Percentiles rank a stretch among this genome's conserved stretches.
Evolutionary conservation across 768 basidiomycete genomes (phyloP).

Genomic region (Amanita rimosa): DNA sequence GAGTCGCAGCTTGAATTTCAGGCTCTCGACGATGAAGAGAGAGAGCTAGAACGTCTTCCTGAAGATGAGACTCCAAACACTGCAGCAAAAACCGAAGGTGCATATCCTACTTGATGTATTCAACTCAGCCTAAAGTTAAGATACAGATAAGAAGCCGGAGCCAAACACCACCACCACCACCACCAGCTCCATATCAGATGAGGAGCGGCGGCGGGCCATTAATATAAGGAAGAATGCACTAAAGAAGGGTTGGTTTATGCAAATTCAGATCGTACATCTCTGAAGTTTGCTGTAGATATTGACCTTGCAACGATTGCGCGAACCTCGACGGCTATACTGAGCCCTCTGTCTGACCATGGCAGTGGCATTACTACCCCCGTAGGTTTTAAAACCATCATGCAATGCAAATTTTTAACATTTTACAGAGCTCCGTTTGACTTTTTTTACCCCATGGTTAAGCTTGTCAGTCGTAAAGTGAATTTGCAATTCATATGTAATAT

Average conservation of each 20-base stretch:
- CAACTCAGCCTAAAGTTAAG: background rate
- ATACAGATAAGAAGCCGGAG: slow-evolving; percentile 14
- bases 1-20: slow-evolving; percentile 51
- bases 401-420: background rate
- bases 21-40: slow-evolving; percentile 42
- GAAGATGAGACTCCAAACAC: slow-evolving; percentile 14
- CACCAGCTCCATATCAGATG: slow-evolving; percentile 38
- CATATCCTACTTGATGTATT: background rate
- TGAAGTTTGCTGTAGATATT: slow-evolving; percentile 16
- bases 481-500: background rate
- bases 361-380: background rate
- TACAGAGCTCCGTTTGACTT: background rate
- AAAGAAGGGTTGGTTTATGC: slow-evolving; percentile 41
- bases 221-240: slow-evolving; percentile 66
- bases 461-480: background rate
- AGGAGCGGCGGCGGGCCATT: slow-evolving; percentile 53
- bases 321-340: slow-evolving; percentile 62
- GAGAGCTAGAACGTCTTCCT: slow-evolving; percentile 28
- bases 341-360: slow-evolving; percentile 25
- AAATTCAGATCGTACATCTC: background rate
- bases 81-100: background rate
- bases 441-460: too few species aligned
- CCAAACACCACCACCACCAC: slow-evolving; percentile 27
- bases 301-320: slow-evolving; percentile 77
- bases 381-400: background rate